phyloP scores from a whole-genome alignment of 768 basidiomycete genomes.

The Coprinopsis cinerea region DNA sequence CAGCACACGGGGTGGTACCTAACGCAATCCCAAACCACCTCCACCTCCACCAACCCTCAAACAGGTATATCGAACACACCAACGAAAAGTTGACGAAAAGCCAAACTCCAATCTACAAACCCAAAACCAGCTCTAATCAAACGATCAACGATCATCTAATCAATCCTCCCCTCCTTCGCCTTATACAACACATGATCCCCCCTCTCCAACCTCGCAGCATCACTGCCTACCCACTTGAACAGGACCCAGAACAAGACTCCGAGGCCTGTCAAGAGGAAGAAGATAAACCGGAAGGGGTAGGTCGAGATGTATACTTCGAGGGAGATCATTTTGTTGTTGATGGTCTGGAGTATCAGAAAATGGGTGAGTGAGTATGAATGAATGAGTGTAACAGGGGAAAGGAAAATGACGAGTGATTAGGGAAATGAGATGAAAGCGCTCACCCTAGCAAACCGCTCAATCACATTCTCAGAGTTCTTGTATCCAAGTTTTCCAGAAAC shows the following conservation, averaged over 20 bases:
- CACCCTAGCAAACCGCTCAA: slow-evolving; percentile 66
- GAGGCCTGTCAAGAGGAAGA: slow-evolving; percentile 24
- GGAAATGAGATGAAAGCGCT: slow-evolving; percentile 6
- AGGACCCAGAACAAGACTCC: slow-evolving; percentile 24
- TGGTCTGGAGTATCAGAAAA: no score
- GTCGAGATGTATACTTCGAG: slow-evolving; percentile 31
- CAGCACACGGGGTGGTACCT: no score
- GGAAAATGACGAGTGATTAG: slow-evolving; percentile 1
- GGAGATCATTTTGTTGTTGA: slow-evolving; percentile 34
- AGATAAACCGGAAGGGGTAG: slow-evolving; percentile 28
- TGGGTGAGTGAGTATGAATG: no score
- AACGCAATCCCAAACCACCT: no score
- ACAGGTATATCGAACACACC: no score
- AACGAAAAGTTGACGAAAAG: no score
- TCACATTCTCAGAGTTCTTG: slow-evolving; percentile 63
- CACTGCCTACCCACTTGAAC: slow-evolving; percentile 20
- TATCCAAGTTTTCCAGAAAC: slow-evolving; percentile 40
- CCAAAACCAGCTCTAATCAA: no score
- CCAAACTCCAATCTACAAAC: no score
- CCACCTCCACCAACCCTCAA: no score
- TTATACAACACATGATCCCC: slow-evolving; percentile 3
- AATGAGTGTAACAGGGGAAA: no score
- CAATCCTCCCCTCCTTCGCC: neutral
- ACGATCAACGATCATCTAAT: no score
- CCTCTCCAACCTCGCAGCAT: slow-evolving; percentile 11